These are phyloP conservation scores for Fagopyrum homotropicum DNA, from an alignment of 148 eudicot genomes.

Conservation along the genomic window DNA sequence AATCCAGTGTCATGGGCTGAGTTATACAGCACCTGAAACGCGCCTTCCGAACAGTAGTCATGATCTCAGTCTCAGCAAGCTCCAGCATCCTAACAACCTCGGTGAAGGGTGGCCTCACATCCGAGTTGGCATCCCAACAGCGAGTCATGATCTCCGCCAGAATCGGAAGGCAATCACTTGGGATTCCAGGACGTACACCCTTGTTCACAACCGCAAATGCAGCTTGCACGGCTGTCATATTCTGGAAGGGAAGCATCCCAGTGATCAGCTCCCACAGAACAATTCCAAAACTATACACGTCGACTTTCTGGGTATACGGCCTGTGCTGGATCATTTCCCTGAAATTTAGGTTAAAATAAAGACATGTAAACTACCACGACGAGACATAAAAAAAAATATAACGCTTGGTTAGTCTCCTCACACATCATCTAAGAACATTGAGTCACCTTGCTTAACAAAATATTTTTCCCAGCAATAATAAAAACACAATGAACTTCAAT, in stretches of 20 bases:
- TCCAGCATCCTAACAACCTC: constrained; percentile 85
- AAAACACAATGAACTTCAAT: neutral
- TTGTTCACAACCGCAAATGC: constrained; percentile 98
- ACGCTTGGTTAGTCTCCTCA: neutral
- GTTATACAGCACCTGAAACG: constrained; percentile 97
- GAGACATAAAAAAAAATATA: neutral
- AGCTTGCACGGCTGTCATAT: constrained; percentile 98
- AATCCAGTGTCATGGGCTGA: constrained; percentile 87
- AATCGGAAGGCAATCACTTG: constrained; percentile 64
- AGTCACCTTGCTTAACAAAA: neutral
- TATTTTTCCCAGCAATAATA: neutral
- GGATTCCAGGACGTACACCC: constrained; percentile 78
- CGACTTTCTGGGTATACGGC: constrained; percentile 92
- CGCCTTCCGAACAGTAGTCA: constrained; percentile 88
- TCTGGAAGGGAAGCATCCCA: constrained; percentile 90
- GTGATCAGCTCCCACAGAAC: constrained; percentile 95
- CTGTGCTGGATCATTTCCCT: constrained; percentile 99
- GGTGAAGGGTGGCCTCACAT: constrained; percentile 71
- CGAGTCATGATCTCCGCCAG: constrained; percentile 82
- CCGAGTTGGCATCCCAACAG: constrained; percentile 90
- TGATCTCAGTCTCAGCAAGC: constrained; percentile 71
- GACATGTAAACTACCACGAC: neutral
- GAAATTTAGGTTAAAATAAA: constrained; percentile 4
- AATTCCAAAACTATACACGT: constrained; percentile 92
- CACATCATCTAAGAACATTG: neutral